Percentiles rank a stretch among this genome's conserved stretches.
phyloP scores from a whole-genome alignment of 108 stramenopile species.

The Conticribra weissflogii region DNA sequence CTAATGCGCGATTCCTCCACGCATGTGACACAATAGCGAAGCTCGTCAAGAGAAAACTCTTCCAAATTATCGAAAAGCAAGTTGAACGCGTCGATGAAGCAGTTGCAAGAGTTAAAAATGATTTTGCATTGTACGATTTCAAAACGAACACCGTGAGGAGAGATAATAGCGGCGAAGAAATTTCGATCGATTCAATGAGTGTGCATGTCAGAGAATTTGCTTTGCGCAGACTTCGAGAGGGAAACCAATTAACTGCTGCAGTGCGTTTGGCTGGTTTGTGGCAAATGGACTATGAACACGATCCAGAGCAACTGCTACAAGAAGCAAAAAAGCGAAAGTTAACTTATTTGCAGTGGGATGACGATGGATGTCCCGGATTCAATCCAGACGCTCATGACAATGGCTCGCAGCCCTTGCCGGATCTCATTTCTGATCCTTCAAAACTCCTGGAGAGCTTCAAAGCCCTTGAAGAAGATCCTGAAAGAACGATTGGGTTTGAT shows the following conservation, averaged over 20 bases:
- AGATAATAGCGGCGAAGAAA: constrained; percentile 2
- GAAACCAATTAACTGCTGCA: constrained; percentile 52
- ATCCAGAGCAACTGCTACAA: constrained; percentile 48
- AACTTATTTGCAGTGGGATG: constrained; percentile 77
- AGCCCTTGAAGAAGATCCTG: constrained; percentile 1
- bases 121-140: constrained; percentile 22
- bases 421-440: constrained; percentile 48
- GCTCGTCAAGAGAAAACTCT: constrained; percentile 54
- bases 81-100: constrained; percentile 71
- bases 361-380: constrained; percentile 41
- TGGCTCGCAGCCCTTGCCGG: constrained; percentile 34
- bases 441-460: constrained; percentile 35
- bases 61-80: constrained; percentile 71
- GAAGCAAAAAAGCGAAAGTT: constrained; percentile 51
- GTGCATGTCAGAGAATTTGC: constrained; percentile 62
- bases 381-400: not conserved
- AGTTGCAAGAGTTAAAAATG: constrained; percentile 37
- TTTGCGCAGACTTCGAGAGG: constrained; percentile 51
- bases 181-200: constrained; percentile 20
- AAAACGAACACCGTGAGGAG: not conserved
- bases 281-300: constrained; percentile 59
- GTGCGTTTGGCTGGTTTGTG: constrained; percentile 60
- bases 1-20: constrained; percentile 73
- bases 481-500: constrained; percentile 66
- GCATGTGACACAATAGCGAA: constrained; percentile 77